Base-by-base conservation (phyloP, 345 rosid species). In the Corchorus olitorius region DNA sequence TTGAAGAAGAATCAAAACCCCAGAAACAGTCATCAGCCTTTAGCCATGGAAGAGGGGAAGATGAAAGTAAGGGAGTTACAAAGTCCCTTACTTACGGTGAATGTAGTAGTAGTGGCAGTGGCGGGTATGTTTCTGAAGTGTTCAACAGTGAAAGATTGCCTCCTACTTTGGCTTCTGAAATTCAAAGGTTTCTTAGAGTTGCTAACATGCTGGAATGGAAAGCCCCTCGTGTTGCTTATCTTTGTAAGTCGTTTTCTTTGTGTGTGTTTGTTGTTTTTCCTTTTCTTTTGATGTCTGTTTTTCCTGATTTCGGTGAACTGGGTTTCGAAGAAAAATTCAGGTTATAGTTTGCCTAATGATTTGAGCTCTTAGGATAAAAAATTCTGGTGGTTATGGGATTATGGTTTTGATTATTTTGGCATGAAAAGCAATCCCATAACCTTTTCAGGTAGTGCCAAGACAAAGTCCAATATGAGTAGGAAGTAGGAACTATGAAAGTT, bases 61-160 rank as follows among this genome's bases (percentile, higher is more conserved):
- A 52, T 34, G 73, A 11, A 12, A 53, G 46, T 52, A 17, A 35
- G 33, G 27, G 60, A 33, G 60, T 35, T 70, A 17, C 41, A 6
- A 82, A 88, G 68, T 84, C 86, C 15, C 82, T 87, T 73, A 81
- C 89, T 49, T 63, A 41, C 7, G 75, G 85, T 19, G 87, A 85
- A 61, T 58, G 41, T 56, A 56, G 63, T 17, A 34, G 74, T 17
- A 34, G 74, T 70, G 52, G 76, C 1, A 33, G 66, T 59, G 76
- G 66, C 53, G 59, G 73, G 60, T 82, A 87, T 72, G 85, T 73
- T 22, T 83, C 89, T 46, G 87, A 83, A 87, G 91, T 95, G 0
- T 93, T 95, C 67, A 97, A 91, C n/a, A 93, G 99, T 61, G 99
- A 95, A 87, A 89, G 90, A 83, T 59, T 95, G 81, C 99, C 99